Evolutionary conservation across 305 asterid genomes (phyloP).

Genomic region (Rubia tinctorum): DNA sequence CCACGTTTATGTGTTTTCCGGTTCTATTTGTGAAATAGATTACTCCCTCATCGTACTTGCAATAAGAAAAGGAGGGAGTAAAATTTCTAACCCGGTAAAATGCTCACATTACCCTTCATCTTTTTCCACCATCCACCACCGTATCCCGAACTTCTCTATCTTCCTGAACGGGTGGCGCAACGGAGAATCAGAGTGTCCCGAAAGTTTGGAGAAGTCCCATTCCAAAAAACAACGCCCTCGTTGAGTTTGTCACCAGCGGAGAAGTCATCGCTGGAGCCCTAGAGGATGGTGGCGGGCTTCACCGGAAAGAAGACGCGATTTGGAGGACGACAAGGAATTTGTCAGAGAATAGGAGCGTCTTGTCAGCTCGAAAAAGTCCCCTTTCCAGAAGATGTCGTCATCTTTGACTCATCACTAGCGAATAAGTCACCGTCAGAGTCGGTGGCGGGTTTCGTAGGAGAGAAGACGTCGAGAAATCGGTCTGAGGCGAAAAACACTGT

Average conservation of each 20-base stretch:
- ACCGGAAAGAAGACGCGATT: conserved; percentile 61
- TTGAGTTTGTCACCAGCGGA: conserved; percentile 50
- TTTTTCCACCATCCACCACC: too few species aligned
- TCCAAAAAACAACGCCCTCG: conserved; percentile 70
- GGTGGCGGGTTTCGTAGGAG: too few species aligned
- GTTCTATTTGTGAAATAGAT: background rate
- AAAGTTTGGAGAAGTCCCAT: conserved; percentile 39
- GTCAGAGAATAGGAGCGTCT: conserved; percentile 30
- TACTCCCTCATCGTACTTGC: too few species aligned
- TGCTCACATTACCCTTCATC: too few species aligned
- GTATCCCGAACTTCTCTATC: conserved; percentile 54
- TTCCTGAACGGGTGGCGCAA: conserved; percentile 28
- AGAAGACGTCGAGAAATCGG: too few species aligned
- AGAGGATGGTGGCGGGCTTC: conserved; percentile 21
- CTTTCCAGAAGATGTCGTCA: conserved; percentile 63
- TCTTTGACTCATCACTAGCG: conserved; percentile 59
- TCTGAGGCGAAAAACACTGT: too few species aligned
- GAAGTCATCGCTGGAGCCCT: conserved; percentile 12
- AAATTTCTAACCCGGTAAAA: too few species aligned
- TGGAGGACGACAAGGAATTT: too few species aligned
- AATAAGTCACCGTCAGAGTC: too few species aligned
- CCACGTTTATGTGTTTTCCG: background rate
- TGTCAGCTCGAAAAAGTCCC: conserved; percentile 33
- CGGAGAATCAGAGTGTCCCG: conserved; percentile 20
- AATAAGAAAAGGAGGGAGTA: too few species aligned